Conservation (phyloP, 2,329 filamentous ascomycete genomes). For the Microcyclospora pomicola region DNA sequence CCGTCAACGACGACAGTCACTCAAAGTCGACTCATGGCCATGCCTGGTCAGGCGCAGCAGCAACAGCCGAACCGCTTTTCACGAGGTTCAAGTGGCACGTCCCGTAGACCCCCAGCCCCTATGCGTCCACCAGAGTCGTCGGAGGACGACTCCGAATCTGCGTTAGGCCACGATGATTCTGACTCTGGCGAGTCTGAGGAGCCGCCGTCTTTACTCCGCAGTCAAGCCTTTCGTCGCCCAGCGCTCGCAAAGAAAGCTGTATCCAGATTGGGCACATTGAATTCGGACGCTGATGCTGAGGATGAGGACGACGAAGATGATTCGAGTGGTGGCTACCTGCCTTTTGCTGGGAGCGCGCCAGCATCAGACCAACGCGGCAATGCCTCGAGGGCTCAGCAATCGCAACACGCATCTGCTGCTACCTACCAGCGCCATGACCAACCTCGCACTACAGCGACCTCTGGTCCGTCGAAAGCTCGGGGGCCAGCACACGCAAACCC, state of each 20-base stretch:
- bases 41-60: slow-evolving; percentile 4
- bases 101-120: slow-evolving; percentile 7
- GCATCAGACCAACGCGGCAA: too few species aligned
- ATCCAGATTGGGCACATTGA: slow-evolving; percentile 16
- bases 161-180: slow-evolving; percentile 17
- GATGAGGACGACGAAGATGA: slow-evolving; percentile 38
- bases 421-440: too few species aligned
- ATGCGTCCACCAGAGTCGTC: slow-evolving; percentile 9
- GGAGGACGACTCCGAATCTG: slow-evolving; percentile 15
- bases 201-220: slow-evolving; percentile 26
- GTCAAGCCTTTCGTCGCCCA: slow-evolving; percentile 32
- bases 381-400: too few species aligned
- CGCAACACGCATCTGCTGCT: too few species aligned
- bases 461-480: too few species aligned
- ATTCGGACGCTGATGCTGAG: slow-evolving; percentile 17
- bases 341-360: slow-evolving; percentile 24
- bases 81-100: slow-evolving; percentile 26
- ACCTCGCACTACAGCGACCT: slow-evolving; percentile 2
- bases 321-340: slow-evolving; percentile 33
- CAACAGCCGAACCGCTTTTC: slow-evolving; percentile 12
- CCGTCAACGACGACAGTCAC: slow-evolving; percentile 37
- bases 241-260: slow-evolving; percentile 16
- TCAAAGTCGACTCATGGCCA: slow-evolving; percentile 20
- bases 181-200: slow-evolving; percentile 23
- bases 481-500: slow-evolving; percentile 1